Evolutionary conservation across 208 protist species (phyloP).

Genomic region (Acanthamoeba rhysodes): DNA sequence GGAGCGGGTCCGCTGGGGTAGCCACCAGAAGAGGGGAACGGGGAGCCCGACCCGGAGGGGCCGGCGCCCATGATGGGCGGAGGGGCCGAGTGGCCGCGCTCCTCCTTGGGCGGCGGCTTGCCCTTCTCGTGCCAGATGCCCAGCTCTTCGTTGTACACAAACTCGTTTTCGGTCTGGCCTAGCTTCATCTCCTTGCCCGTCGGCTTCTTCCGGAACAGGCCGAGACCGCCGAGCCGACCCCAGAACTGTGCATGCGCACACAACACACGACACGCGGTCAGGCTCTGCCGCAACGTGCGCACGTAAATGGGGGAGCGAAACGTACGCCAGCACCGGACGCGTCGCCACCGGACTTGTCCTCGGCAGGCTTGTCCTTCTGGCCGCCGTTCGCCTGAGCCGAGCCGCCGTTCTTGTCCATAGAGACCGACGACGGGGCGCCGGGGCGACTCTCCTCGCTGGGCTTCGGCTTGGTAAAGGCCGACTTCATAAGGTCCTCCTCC

Average conservation of each 20-base stretch:
- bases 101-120: background rate
- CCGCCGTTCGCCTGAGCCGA: too few relatives aligned
- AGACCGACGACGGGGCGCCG: background rate
- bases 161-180: conserved; percentile 15
- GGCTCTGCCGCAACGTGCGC: background rate
- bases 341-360: background rate
- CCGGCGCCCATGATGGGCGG: background rate
- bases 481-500: conserved; percentile 1
- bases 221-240: background rate
- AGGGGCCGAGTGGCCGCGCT: background rate
- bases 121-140: conserved; percentile 61
- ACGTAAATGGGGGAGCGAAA: background rate
- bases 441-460: background rate
- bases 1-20: too few relatives aligned
- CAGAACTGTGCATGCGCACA: background rate
- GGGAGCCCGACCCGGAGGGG: too few relatives aligned
- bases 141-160: conserved; percentile 66
- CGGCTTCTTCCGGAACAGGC: background rate
- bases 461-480: conserved; percentile 7
- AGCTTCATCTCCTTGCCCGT: conserved; percentile 48
- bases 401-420: background rate
- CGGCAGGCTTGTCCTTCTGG: too few relatives aligned
- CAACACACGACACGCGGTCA: too few relatives aligned
- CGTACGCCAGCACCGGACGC: background rate
- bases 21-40: background rate